Evolutionary conservation across 2,329 filamentous ascomycete genomes (phyloP), one percentile per base, ranked within the genome.

Genomic region (Didymella glomerata): DNA sequence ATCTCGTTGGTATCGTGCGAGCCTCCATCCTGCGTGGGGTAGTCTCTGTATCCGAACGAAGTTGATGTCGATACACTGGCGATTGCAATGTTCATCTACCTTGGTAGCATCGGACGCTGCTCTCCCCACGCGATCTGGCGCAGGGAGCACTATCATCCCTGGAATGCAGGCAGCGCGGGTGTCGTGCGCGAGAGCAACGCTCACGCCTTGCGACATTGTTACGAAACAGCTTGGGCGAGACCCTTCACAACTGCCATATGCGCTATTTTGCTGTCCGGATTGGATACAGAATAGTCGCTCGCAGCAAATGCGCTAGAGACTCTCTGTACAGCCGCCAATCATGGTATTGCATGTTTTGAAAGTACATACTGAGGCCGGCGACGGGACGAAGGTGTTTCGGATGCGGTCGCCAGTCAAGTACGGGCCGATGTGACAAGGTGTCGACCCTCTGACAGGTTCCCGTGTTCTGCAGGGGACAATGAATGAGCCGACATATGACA

Each of bases 401-500:
- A 46, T 47, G 25, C 30, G 22, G 27, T 46, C 47, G 32, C 25
- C 20, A 41, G 40, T 42, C 40, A 45, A 59, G 32, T 42, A 54
- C 56, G 56, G 56, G 56, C 56, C 56, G 56, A 48, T 30, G 27
- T 36, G 45, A 24, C 11, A 24, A 20, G 41, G 22, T 20, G 24
- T 45, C 22, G 11, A 9, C 24, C 30, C 45, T 48, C 32, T 54
- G 45, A 49, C 46, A 24, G 22, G 22, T 20, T 48, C 55, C 48
- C 42, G 54, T 48, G 24, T 14, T 34, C 16, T 57, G 47, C 54
- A 48, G 48, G 42, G 41, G 20, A 27, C 25, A 28, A 18, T 22
- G 36, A 28, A 18, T 22, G 36, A 28, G 48, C 48, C 32, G 47
- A 36, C 11, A 16, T 22, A 13, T 41, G 18, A 41, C 40, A 27